A percentile compares a stretch with the other conserved stretches of the same genome.
Evolutionary conservation across 2,329 filamentous ascomycete species (phyloP).

Genomic region (Rutstroemia sydowiana): DNA sequence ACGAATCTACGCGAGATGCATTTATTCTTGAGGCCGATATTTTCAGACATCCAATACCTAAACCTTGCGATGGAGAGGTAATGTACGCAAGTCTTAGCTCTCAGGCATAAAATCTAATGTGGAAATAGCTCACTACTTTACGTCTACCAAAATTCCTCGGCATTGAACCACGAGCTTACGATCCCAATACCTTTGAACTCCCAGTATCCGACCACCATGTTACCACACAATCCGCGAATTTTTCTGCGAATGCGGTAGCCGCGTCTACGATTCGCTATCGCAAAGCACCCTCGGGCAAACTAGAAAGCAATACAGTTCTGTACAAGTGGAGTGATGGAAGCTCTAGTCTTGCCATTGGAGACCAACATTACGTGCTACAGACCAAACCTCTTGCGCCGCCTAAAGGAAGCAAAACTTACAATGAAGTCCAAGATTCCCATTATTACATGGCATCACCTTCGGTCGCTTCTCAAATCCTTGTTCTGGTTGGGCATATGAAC

Average conservation of each 20-base stretch:
- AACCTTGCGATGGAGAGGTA: conserved; percentile 64
- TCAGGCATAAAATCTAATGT: conserved; percentile 16
- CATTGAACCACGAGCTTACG: conserved; percentile 61
- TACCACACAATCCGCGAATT: conserved; percentile 38
- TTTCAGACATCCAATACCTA: conserved; percentile 62
- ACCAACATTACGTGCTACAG: conserved; percentile 67
- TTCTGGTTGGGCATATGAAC: conserved; percentile 69
- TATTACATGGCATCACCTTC: conserved; percentile 70
- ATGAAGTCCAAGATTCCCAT: conserved; percentile 62
- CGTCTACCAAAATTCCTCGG: conserved; percentile 67
- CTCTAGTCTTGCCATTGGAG: conserved; percentile 66
- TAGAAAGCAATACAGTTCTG: conserved; percentile 69
- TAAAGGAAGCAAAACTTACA: conserved; percentile 46
- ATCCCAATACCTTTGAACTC: conserved; percentile 58
- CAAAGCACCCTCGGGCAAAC: conserved; percentile 52
- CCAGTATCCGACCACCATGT: conserved; percentile 50
- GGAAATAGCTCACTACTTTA: conserved; percentile 55
- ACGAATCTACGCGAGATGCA: conserved; percentile 36
- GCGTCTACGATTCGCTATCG: conserved; percentile 64
- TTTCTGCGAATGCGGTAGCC: conserved; percentile 49
- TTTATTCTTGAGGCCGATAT: conserved; percentile 57
- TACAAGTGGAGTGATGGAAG: conserved; percentile 76
- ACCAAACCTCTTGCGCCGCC: conserved; percentile 61
- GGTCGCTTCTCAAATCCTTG: conserved; percentile 57
- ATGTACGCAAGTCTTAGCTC: background rate